phyloP scores from a whole-genome alignment of 805 yeast genomes.

The Wickerhamiella nectarea region DNA sequence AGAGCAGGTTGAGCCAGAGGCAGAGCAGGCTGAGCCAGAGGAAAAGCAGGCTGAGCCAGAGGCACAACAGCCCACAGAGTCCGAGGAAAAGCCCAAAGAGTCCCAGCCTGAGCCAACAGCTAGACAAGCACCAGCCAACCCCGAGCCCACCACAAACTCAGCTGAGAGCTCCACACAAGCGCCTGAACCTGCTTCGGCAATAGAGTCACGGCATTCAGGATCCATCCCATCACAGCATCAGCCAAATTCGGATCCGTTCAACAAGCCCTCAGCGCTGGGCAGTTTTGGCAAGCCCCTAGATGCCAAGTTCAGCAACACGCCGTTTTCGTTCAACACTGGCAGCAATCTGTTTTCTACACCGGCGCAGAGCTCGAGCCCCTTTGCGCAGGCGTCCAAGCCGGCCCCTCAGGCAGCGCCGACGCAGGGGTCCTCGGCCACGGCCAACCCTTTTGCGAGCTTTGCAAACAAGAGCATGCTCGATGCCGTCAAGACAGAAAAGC shows the following conservation, averaged over 20 bases:
- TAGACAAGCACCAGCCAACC: too few relatives aligned
- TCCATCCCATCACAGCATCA: not conserved
- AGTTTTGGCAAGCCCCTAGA: not conserved
- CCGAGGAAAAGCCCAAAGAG: not conserved
- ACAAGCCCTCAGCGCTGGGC: not conserved
- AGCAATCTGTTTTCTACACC: too few relatives aligned
- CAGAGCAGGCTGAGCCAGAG: not conserved
- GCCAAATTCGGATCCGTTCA: not conserved
- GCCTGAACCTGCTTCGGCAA: too few relatives aligned
- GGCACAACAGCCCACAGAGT: not conserved
- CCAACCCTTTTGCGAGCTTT: not conserved
- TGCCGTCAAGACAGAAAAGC: not conserved
- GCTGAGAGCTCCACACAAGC: too few relatives aligned
- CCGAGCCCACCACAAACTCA: too few relatives aligned
- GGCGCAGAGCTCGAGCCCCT: too few relatives aligned
- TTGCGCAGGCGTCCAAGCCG: too few relatives aligned
- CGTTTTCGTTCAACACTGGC: not conserved
- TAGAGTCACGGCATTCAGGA: too few relatives aligned
- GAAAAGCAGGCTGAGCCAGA: not conserved
- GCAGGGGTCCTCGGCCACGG: not conserved
- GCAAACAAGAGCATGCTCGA: not conserved
- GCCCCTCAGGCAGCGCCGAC: not conserved
- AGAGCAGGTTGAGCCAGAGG: not conserved
- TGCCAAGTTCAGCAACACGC: not conserved
- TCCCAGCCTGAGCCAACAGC: too few relatives aligned